Evolutionary conservation across 2,329 filamentous ascomycete genomes (phyloP).

Genomic region (Xylaria sp.): DNA sequence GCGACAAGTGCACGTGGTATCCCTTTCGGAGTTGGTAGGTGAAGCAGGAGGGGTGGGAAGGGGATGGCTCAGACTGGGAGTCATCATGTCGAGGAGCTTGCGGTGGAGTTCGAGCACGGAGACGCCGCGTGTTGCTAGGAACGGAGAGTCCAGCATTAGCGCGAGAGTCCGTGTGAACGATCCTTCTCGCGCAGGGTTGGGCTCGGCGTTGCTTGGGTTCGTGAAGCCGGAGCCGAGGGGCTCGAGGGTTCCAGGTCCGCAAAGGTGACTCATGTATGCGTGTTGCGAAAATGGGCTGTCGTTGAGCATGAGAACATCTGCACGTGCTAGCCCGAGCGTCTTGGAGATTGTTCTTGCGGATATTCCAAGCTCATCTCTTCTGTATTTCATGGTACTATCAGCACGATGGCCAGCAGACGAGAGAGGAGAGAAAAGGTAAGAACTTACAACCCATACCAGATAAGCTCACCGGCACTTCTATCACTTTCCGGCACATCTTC

Average conservation of each 20-base stretch:
- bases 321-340: constrained; percentile 20
- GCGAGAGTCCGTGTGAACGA: constrained; percentile 32
- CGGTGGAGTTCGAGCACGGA: constrained; percentile 30
- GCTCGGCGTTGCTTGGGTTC: constrained; percentile 10
- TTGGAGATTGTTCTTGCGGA: constrained; percentile 22
- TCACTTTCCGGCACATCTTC: background rate
- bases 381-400: constrained; percentile 2
- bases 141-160: constrained; percentile 33
- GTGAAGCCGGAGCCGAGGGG: constrained; percentile 30
- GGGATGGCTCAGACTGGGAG: background rate
- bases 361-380: constrained; percentile 28
- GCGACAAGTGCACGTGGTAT: background rate
- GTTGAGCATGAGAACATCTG: constrained; percentile 34
- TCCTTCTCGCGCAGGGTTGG: background rate
- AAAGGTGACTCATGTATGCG: constrained; percentile 21
- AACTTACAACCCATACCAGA: constrained; percentile 37
- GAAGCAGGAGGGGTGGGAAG: background rate
- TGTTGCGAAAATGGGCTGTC: constrained; percentile 35
- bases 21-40: background rate
- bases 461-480: constrained; percentile 12
- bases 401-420: background rate
- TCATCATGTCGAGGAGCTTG: constrained; percentile 30
- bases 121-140: constrained; percentile 24
- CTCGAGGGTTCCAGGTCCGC: constrained; percentile 30
- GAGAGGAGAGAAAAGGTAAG: background rate